Percentiles rank a stretch among this genome's conserved stretches.
Evolutionary conservation across 805 yeast species (phyloP).

Genomic region (Torulaspora indica): DNA sequence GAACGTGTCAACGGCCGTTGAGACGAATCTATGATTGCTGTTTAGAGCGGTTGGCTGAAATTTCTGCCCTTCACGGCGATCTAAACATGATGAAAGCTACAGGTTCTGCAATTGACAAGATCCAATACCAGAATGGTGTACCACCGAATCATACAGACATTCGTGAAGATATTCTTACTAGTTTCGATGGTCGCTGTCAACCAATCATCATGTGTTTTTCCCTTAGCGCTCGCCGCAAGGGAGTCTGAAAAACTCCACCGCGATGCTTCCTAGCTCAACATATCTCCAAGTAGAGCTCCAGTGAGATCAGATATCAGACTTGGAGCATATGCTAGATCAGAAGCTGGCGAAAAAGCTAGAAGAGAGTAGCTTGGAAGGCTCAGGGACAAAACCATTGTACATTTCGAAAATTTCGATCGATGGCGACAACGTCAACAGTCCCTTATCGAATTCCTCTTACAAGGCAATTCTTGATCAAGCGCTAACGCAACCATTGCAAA

Average conservation of each 20-base stretch:
- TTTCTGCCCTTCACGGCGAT: too few relatives aligned
- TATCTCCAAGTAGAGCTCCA: background rate
- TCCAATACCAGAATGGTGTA: too few relatives aligned
- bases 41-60: too few relatives aligned
- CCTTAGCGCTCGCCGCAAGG: background rate
- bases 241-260: background rate
- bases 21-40: too few relatives aligned
- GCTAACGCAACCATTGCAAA: slow-evolving; percentile 41
- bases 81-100: too few relatives aligned
- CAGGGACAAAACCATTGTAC: slow-evolving; percentile 22
- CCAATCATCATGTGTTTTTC: slow-evolving; percentile 1
- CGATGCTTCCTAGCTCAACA: background rate
- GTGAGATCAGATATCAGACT: background rate
- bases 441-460: slow-evolving; percentile 44
- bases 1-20: too few relatives aligned
- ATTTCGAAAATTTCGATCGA: slow-evolving; percentile 21
- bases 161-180: too few relatives aligned
- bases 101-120: too few relatives aligned
- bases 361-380: slow-evolving; percentile 7
- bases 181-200: background rate
- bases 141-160: too few relatives aligned
- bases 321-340: background rate
- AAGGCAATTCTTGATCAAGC: slow-evolving; percentile 44
- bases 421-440: slow-evolving; percentile 19
- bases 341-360: slow-evolving; percentile 4